Percentiles rank a stretch among this genome's conserved stretches.
phyloP scores from a whole-genome alignment of 495 filamentous ascomycete species.

The Penicillium atrosanguineum region DNA sequence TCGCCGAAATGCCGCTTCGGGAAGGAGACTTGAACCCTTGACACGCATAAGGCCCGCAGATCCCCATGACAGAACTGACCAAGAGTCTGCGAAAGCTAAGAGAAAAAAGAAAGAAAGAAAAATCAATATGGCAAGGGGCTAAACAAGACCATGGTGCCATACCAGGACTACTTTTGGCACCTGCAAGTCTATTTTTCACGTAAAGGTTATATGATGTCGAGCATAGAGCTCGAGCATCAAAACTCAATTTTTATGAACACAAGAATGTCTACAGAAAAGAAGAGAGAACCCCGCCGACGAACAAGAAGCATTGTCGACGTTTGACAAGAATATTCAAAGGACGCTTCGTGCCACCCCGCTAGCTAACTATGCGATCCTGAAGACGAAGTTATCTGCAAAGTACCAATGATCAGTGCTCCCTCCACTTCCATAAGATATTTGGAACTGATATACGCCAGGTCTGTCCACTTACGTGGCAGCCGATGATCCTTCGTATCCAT shows the following conservation, averaged over 20 bases:
- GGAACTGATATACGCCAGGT: background rate
- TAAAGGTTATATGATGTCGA: conserved; percentile 9
- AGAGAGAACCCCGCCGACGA: background rate
- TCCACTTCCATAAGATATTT: conserved; percentile 7
- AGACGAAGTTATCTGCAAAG: background rate
- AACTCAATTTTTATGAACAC: background rate
- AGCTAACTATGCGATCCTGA: background rate
- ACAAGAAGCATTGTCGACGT: conserved; percentile 5
- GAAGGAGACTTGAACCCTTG: background rate
- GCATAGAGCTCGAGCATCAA: background rate
- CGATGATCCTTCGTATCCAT: conserved; percentile 5
- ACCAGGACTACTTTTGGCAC: background rate
- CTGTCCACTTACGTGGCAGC: conserved; percentile 12
- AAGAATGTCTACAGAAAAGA: background rate
- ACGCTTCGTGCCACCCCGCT: background rate
- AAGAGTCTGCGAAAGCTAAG: background rate
- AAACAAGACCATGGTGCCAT: background rate
- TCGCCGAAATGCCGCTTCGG: background rate
- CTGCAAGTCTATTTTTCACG: conserved; percentile 1
- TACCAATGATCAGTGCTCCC: conserved; percentile 14
- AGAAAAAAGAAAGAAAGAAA: conserved; percentile 1
- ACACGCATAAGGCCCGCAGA: background rate
- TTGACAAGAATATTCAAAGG: background rate
- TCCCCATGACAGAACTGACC: background rate
- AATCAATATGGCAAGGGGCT: background rate